Conservation (phyloP, 805 yeast genomes). For the Komagataella ulmi region DNA sequence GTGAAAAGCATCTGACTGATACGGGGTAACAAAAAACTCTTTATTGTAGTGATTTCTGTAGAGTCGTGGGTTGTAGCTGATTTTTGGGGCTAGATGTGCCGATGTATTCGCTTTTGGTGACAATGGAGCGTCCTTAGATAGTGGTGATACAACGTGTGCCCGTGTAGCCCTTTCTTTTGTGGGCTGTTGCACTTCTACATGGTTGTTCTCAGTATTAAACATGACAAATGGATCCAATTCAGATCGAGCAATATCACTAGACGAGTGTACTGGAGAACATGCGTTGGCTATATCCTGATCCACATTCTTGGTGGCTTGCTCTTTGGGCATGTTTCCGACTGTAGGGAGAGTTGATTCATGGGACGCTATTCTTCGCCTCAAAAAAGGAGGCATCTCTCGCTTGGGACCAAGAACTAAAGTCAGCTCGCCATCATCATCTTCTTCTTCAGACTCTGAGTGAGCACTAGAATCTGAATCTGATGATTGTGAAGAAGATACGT, state of each 20-base stretch:
- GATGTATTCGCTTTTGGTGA: slow-evolving; percentile 13
- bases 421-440: slow-evolving; percentile 26
- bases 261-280: neutral
- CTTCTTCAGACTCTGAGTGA: slow-evolving; percentile 14
- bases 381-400: slow-evolving; percentile 19
- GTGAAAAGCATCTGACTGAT: slow-evolving; percentile 24
- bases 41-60: slow-evolving; percentile 34
- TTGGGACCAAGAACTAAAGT: slow-evolving; percentile 31
- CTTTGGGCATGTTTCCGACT: slow-evolving; percentile 1
- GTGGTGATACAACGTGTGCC: slow-evolving; percentile 19
- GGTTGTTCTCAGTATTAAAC: neutral
- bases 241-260: neutral
- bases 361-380: slow-evolving; percentile 23
- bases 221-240: neutral
- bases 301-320: neutral
- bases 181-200: neutral
- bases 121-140: slow-evolving; percentile 19
- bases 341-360: slow-evolving; percentile 26
- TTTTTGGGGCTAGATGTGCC: neutral
- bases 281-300: neutral
- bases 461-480: neutral
- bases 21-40: slow-evolving; percentile 24
- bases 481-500: neutral
- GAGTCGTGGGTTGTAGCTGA: slow-evolving; percentile 8
- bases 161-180: neutral